These are phyloP conservation scores for Trichoderma asperelloides DNA, from an alignment of 495 filamentous ascomycete species.

Conservation along the genomic window DNA sequence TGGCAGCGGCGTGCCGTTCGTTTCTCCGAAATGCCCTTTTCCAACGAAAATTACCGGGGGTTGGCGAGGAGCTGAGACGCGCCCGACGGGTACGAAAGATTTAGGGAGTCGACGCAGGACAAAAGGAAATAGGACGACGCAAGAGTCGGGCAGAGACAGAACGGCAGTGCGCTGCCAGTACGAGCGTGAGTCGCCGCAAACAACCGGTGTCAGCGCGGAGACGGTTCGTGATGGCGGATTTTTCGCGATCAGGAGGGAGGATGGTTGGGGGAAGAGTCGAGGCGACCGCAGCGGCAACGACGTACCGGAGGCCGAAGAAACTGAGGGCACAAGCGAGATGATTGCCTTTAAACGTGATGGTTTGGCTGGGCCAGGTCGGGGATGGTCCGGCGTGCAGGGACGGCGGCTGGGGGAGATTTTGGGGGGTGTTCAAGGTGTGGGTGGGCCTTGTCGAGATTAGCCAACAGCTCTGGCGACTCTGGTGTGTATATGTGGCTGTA, in stretches of 20 bases:
- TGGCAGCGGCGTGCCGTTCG: conserved; percentile 4
- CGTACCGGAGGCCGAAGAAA: conserved; percentile 10
- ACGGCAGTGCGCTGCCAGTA: not conserved
- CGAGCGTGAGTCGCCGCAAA: not conserved
- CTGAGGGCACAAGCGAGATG: conserved; percentile 40
- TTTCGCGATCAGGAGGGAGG: conserved; percentile 1
- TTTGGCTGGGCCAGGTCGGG: conserved; percentile 23
- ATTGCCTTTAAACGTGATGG: conserved; percentile 35
- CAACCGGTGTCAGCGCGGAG: conserved; percentile 3
- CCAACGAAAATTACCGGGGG: conserved; percentile 1
- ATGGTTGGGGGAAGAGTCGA: not conserved
- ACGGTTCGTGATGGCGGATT: not conserved
- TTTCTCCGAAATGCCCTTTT: not conserved
- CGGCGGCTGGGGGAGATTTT: conserved; percentile 24
- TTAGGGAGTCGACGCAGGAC: not conserved
- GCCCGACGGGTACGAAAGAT: not conserved
- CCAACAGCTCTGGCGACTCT: conserved; percentile 13
- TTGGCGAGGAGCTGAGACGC: conserved; percentile 2
- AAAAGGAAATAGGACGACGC: not conserved
- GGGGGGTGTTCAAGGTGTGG: not conserved
- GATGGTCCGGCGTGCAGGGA: conserved; percentile 26
- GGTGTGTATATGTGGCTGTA: too few relatives aligned
- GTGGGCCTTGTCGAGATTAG: conserved; percentile 27
- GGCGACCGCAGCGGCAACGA: conserved; percentile 1
- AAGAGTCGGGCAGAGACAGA: not conserved